phyloP scores from a whole-genome alignment of 2,329 filamentous ascomycete species.

The Sporothrix dimorphospora region DNA sequence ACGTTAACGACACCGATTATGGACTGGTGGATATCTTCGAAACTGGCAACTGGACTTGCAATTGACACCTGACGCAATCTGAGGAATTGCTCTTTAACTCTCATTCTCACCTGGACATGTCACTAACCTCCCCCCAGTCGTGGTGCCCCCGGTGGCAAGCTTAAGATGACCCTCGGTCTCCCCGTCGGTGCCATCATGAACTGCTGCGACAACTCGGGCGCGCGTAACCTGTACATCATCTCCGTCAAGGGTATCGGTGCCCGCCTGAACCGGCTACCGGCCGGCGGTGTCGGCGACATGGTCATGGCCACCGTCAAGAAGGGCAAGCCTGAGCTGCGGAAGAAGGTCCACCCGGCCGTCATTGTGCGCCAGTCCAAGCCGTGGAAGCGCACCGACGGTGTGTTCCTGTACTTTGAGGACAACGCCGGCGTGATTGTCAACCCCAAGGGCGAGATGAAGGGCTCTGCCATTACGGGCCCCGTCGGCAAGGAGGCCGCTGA shows the following conservation, averaged over 20 bases:
- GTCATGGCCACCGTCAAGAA: constrained; percentile 99
- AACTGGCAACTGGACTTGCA: constrained; percentile 6
- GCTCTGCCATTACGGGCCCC: constrained; percentile 97
- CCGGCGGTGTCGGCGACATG: constrained; percentile 98
- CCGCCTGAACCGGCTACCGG: constrained; percentile 94
- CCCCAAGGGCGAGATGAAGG: constrained; percentile 99
- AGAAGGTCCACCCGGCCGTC: constrained; percentile 99
- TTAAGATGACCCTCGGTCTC: constrained; percentile 99
- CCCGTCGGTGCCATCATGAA: constrained; percentile 99
- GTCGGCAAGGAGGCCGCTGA: constrained; percentile 99
- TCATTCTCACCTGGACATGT: neutral
- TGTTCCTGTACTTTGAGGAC: constrained; percentile 99
- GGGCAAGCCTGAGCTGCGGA: constrained; percentile 99
- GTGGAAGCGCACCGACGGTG: constrained; percentile 97
- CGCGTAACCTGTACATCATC: constrained; percentile 99
- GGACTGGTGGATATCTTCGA: neutral
- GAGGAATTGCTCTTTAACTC: neutral
- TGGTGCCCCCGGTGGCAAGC: constrained; percentile 99
- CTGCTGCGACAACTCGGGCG: constrained; percentile 99
- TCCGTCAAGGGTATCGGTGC: constrained; percentile 98
- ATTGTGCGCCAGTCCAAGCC: constrained; percentile 80
- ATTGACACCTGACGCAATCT: neutral
- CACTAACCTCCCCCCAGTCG: constrained; percentile 52
- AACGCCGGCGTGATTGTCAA: constrained; percentile 99
- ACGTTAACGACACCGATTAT: neutral